phyloP scores from a whole-genome alignment of 768 basidiomycete species.

The Amanita rubescens region DNA sequence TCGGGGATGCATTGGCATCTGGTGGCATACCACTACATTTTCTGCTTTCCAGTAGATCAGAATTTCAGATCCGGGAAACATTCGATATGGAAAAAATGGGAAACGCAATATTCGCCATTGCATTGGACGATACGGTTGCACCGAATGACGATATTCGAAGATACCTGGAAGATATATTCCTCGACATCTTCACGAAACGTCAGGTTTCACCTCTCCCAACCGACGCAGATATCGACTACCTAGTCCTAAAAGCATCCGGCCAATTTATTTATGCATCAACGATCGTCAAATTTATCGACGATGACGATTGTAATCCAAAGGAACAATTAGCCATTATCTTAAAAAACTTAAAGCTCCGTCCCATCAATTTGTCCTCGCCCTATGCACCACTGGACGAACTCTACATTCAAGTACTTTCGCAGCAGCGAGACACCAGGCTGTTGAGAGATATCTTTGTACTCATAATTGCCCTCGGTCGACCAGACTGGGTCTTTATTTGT shows the following conservation, averaged over 20 bases:
- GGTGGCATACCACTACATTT: not conserved
- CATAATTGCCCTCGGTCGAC: not conserved
- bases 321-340: slow-evolving; percentile 4
- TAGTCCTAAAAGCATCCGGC: slow-evolving; percentile 14
- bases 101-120: not conserved
- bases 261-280: slow-evolving; percentile 22
- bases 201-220: not conserved
- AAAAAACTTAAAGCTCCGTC: not conserved
- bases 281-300: slow-evolving; percentile 18
- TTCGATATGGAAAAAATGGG: not conserved
- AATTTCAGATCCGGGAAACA: not conserved
- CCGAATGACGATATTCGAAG: not conserved
- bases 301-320: slow-evolving; percentile 5
- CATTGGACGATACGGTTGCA: not conserved
- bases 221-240: not conserved
- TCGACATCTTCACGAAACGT: not conserved
- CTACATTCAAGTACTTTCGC: slow-evolving; percentile 9
- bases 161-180: too few relatives aligned
- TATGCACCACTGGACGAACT: slow-evolving; percentile 12
- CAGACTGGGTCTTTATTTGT: not conserved
- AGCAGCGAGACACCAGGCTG: not conserved
- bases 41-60: not conserved
- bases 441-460: not conserved
- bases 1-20: not conserved
- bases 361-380: not conserved